A percentile compares a stretch with the other conserved stretches of the same genome.
phyloP scores from a whole-genome alignment of 2,329 filamentous ascomycete genomes.

The Penicillium decumbens region DNA sequence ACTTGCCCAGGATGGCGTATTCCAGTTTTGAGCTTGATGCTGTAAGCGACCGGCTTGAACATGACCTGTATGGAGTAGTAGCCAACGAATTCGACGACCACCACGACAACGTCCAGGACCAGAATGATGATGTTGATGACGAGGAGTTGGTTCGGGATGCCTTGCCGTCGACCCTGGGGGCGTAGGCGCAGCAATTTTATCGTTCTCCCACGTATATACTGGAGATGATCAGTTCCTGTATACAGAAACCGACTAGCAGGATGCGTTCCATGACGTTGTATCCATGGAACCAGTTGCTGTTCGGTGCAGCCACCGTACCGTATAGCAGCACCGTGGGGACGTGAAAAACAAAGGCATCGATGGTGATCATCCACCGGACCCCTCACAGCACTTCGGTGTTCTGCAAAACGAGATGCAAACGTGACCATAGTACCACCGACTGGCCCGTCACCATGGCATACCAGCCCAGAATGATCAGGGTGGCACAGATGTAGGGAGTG shows the following conservation, averaged over 20 bases:
- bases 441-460: constrained; percentile 44
- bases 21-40: constrained; percentile 51
- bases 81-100: constrained; percentile 40
- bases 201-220: constrained; percentile 50
- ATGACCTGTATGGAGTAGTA: constrained; percentile 39
- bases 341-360: constrained; percentile 39
- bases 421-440: constrained; percentile 45
- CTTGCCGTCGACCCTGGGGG: constrained; percentile 15
- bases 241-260: constrained; percentile 50
- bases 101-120: constrained; percentile 42
- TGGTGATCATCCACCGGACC: constrained; percentile 44
- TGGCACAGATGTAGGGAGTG: constrained; percentile 32
- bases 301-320: constrained; percentile 26
- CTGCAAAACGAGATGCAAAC: constrained; percentile 43
- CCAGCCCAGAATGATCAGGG: constrained; percentile 40
- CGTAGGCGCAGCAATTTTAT: constrained; percentile 27
- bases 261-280: constrained; percentile 49
- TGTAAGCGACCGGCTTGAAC: constrained; percentile 38
- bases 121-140: constrained; percentile 48
- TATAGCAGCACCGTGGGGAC: constrained; percentile 40
- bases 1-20: constrained; percentile 49
- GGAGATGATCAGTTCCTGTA: constrained; percentile 52
- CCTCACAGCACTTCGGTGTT: constrained; percentile 32
- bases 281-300: constrained; percentile 22
- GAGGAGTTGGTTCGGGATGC: constrained; percentile 45